These are phyloP conservation scores for Tilletia horrida DNA, from an alignment of 1,284 basidiomycete species.

Conservation along the genomic window DNA sequence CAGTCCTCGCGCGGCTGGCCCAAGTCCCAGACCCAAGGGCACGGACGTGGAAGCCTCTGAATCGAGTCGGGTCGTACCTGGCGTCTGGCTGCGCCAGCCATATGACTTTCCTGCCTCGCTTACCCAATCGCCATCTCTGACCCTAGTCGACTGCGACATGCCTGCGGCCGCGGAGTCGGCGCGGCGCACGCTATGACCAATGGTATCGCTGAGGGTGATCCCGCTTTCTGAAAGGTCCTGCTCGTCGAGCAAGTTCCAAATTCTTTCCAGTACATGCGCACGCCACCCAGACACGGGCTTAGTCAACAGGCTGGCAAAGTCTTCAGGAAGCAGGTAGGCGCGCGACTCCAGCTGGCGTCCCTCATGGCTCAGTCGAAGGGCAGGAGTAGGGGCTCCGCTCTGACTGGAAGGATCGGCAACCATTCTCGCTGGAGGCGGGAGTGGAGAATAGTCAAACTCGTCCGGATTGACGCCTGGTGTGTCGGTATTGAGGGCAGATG, in stretches of 20 bases:
- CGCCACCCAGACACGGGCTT: conserved; percentile 24
- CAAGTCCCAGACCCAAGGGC: neutral
- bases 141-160: too few species aligned
- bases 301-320: neutral
- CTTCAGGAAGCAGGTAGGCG: neutral
- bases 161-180: neutral
- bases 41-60: neutral
- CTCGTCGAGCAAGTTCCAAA: conserved; percentile 27
- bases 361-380: neutral
- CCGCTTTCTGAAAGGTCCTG: neutral
- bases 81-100: neutral
- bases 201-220: neutral
- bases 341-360: conserved; percentile 1
- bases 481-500: too few species aligned
- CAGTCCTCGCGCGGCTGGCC: neutral
- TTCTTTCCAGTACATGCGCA: conserved; percentile 32
- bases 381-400: neutral
- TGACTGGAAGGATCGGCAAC: neutral
- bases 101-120: neutral
- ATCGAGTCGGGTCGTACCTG: neutral
- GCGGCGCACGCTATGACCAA: neutral
- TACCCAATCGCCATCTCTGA: neutral
- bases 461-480: neutral
- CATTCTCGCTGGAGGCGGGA: neutral
- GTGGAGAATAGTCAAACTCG: neutral